Evolutionary conservation across 345 rosid genomes (phyloP), one percentile per base, ranked within the genome.

Genomic region (Pistacia integerrima): DNA sequence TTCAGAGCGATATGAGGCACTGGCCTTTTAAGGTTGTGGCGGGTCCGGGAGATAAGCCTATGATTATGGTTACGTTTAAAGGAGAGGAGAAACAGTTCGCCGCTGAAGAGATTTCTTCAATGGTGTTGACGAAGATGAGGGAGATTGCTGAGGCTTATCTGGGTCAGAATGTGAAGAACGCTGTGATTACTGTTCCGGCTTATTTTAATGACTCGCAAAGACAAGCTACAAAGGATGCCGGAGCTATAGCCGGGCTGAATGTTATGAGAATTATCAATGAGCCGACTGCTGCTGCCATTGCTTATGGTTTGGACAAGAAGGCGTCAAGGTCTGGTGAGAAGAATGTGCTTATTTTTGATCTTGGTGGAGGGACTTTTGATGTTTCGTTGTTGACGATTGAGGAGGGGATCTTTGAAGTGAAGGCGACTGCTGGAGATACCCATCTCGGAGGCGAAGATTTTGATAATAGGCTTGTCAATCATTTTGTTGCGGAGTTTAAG

Each of bases 341-440:
- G 52, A 74, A 81, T 35, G 79, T 81, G 17, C 74, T 81, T 1
- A 77, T 77, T 1, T 81, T 77, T 46, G 68, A 78, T 25, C 81
- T 78, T 8, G 77, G 77, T 8, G 81, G 81, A 22, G 81, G 81
- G 5, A 78, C 81, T 54, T 81, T 77, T 33, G 84, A 81, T 63
- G 84, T 73, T 41, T 73, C 78, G 62, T 25, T 77, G 16, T 10
- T 77, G 25, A 77, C 75, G 2, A 81, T 81, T 5, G 78, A 81
- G 48, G 84, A 81, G 60, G 84, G 80, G 0, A 72, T 81, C 35
- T 81, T 81, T 33, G 80, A 76, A 69, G 83, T 81, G 28, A 76
- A 81, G 65, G 74, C 80, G 8, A 81, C 83, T 14, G 83, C 83
- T 4, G 83, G 83, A 2, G 83, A 81, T 63, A 81, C 80, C 11